Evolutionary conservation across 2,329 filamentous ascomycete species (phyloP).

Genomic region (Calcarisporium arbuscula): DNA sequence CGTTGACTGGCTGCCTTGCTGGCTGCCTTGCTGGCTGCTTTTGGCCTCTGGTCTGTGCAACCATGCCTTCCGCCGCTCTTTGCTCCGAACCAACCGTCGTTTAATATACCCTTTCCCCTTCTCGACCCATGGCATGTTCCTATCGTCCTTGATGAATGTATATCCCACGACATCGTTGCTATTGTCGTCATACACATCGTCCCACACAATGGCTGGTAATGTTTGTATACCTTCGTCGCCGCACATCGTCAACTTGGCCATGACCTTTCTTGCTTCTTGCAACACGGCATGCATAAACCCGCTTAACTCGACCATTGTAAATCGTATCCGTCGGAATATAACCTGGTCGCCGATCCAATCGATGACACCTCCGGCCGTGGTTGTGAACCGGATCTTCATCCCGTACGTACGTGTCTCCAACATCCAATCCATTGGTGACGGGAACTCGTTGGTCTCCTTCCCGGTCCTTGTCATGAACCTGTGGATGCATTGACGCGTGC

Average conservation of each 20-base stretch:
- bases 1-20: too few relatives aligned
- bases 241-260: too few relatives aligned
- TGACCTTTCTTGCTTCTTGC: too few relatives aligned
- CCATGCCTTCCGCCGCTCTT: too few relatives aligned
- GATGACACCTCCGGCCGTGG: constrained; percentile 1
- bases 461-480: constrained; percentile 1
- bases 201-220: constrained; percentile 1
- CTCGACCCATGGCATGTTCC: constrained; percentile 1
- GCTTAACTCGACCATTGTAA: too few relatives aligned
- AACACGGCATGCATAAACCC: too few relatives aligned
- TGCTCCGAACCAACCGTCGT: too few relatives aligned
- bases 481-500: background rate
- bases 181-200: constrained; percentile 1
- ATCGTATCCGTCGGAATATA: too few relatives aligned
- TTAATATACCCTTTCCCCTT: background rate
- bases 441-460: background rate
- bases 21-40: too few relatives aligned
- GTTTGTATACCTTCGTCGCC: background rate
- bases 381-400: constrained; percentile 1
- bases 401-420: constrained; percentile 1
- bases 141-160: constrained; percentile 1
- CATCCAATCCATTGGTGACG: constrained; percentile 3
- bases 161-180: constrained; percentile 1
- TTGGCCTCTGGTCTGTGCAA: too few relatives aligned
- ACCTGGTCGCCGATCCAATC: too few relatives aligned